These are phyloP conservation scores for Yamadazyma atmosphaerica DNA, from an alignment of 1,139 yeast species.

Conservation along the genomic window DNA sequence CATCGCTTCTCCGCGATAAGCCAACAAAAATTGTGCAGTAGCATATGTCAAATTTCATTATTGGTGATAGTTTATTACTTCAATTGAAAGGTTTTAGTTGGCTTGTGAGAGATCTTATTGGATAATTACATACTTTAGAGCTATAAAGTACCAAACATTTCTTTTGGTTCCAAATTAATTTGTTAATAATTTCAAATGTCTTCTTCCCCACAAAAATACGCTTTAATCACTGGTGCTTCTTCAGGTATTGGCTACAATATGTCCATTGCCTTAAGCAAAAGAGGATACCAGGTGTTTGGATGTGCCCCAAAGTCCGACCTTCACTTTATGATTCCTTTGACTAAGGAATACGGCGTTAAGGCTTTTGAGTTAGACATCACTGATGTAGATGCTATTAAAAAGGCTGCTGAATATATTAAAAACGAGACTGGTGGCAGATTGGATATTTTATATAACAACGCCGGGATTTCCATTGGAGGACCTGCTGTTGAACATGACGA, in stretches of 20 bases:
- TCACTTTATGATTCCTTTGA: slow-evolving; percentile 28
- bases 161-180: no score
- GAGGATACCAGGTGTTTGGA: slow-evolving; percentile 38
- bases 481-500: slow-evolving; percentile 36
- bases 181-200: no score
- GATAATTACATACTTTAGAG: no score
- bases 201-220: slow-evolving; percentile 21
- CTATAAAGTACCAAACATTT: no score
- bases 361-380: slow-evolving; percentile 36
- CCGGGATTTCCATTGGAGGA: slow-evolving; percentile 32
- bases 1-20: not conserved
- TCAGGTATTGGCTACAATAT: slow-evolving; percentile 41
- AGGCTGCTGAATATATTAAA: slow-evolving; percentile 22
- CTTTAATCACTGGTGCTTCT: slow-evolving; percentile 41
- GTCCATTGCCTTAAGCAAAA: slow-evolving; percentile 25
- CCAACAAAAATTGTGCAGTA: not conserved
- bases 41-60: not conserved
- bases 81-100: no score
- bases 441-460: slow-evolving; percentile 35
- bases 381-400: slow-evolving; percentile 25
- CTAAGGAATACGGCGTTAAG: slow-evolving; percentile 27
- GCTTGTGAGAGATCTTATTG: no score
- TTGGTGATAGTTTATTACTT: no score
- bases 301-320: slow-evolving; percentile 27
- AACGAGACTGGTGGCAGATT: slow-evolving; percentile 28